Conservation (phyloP, 352 stramenopile species). For the Globisporangium camurandrum region DNA sequence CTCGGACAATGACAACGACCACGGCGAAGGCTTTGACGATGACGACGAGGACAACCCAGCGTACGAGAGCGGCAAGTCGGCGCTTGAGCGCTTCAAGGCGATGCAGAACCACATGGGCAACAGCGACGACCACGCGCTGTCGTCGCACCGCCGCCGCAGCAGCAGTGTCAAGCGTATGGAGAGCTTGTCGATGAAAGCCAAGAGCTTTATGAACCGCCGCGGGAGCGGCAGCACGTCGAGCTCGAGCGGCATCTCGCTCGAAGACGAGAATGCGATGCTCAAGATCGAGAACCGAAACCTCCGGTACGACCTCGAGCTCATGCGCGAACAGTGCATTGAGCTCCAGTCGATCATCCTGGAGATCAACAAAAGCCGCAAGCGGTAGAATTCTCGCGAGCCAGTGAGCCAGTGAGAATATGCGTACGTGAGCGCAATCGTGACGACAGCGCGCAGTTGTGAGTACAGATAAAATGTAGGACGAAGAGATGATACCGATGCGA, state of each 20-base stretch:
- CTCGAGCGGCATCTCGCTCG: constrained; percentile 58
- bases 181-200: constrained; percentile 57
- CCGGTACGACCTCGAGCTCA: constrained; percentile 83
- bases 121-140: constrained; percentile 10
- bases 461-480: neutral
- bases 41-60: constrained; percentile 30
- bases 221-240: constrained; percentile 51
- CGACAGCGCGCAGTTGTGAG: neutral
- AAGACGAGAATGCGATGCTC: constrained; percentile 84
- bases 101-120: constrained; percentile 39
- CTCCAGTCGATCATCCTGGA: constrained; percentile 84
- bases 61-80: constrained; percentile 20
- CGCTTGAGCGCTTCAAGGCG: constrained; percentile 58
- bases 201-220: constrained; percentile 58
- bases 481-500: neutral
- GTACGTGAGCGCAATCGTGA: neutral
- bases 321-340: constrained; percentile 86
- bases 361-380: constrained; percentile 87
- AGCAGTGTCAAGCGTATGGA: constrained; percentile 65
- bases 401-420: neutral
- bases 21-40: constrained; percentile 47
- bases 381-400: constrained; percentile 22
- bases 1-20: constrained; percentile 41
- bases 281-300: constrained; percentile 85
- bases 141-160: constrained; percentile 13